Evolutionary conservation across 495 filamentous ascomycete species (phyloP).

Genomic region (Cetradonia linearis): DNA sequence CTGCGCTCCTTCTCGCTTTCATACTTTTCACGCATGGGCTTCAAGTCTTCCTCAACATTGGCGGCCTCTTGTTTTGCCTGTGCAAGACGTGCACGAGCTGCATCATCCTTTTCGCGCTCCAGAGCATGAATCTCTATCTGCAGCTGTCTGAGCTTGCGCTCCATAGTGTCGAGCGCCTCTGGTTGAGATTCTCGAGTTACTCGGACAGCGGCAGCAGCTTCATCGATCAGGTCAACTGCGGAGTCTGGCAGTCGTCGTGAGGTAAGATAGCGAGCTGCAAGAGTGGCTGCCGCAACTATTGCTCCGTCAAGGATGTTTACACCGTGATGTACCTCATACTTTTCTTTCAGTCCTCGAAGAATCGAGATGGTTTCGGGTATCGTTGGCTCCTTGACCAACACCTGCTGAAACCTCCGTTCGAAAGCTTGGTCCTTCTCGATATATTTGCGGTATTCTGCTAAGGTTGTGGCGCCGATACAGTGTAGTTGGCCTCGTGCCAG

Average conservation of each 20-base stretch:
- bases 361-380: conserved; percentile 91
- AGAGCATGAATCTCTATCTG: conserved; percentile 95
- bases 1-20: conserved; percentile 80
- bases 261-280: conserved; percentile 87
- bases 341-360: conserved; percentile 90
- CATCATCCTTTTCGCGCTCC: conserved; percentile 87
- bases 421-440: conserved; percentile 98
- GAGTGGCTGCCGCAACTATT: conserved; percentile 78
- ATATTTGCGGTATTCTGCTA: conserved; percentile 94
- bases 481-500: conserved; percentile 90
- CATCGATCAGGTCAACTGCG: conserved; percentile 91
- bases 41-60: conserved; percentile 83
- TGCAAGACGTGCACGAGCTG: conserved; percentile 68
- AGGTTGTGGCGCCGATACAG: conserved; percentile 93
- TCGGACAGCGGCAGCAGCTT: conserved; percentile 87
- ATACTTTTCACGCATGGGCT: conserved; percentile 89
- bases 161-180: conserved; percentile 84
- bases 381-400: conserved; percentile 84
- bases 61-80: conserved; percentile 80
- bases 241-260: conserved; percentile 86
- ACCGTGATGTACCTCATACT: conserved; percentile 96
- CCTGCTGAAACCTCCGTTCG: conserved; percentile 96
- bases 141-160: conserved; percentile 77
- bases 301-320: conserved; percentile 90
- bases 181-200: conserved; percentile 94